Percentiles rank a stretch among this genome's conserved stretches.
Evolutionary conservation across 2,329 filamentous ascomycete genomes (phyloP).

Genomic region (Neofusicoccum sp.): DNA sequence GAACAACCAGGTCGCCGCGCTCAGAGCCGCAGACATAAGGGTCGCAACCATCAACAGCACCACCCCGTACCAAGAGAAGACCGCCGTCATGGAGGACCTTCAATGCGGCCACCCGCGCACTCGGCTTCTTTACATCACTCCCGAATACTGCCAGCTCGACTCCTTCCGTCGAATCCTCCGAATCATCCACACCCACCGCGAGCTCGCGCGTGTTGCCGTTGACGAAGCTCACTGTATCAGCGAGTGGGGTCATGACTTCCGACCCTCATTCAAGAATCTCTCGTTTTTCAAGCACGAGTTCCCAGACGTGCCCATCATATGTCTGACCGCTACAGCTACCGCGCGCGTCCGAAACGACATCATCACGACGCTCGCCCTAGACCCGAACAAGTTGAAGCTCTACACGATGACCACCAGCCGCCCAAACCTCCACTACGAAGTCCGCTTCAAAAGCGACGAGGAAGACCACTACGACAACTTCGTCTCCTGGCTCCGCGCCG

Average conservation of each 20-base stretch:
- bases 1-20: conserved; percentile 89
- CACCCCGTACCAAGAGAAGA: conserved; percentile 66
- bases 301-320: conserved; percentile 86
- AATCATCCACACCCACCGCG: conserved; percentile 74
- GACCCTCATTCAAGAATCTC: conserved; percentile 85
- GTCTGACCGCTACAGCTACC: conserved; percentile 90
- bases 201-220: conserved; percentile 85
- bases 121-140: conserved; percentile 88
- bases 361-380: conserved; percentile 71
- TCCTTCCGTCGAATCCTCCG: conserved; percentile 75
- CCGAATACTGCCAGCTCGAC: conserved; percentile 79
- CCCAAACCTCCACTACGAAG: conserved; percentile 86
- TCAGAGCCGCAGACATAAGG: conserved; percentile 72
- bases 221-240: conserved; percentile 97
- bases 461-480: conserved; percentile 76
- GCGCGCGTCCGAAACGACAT: conserved; percentile 80
- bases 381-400: conserved; percentile 63
- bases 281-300: conserved; percentile 83
- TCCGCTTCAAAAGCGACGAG: conserved; percentile 79
- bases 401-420: conserved; percentile 85
- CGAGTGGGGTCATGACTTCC: conserved; percentile 97
- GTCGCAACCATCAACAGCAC: conserved; percentile 88
- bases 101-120: conserved; percentile 84
- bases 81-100: conserved; percentile 75
- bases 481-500: conserved; percentile 72